A percentile compares a stretch with the other conserved stretches of the same genome.
Conservation (phyloP, 108 stramenopile genomes). For the Skeletonema menzelii region DNA sequence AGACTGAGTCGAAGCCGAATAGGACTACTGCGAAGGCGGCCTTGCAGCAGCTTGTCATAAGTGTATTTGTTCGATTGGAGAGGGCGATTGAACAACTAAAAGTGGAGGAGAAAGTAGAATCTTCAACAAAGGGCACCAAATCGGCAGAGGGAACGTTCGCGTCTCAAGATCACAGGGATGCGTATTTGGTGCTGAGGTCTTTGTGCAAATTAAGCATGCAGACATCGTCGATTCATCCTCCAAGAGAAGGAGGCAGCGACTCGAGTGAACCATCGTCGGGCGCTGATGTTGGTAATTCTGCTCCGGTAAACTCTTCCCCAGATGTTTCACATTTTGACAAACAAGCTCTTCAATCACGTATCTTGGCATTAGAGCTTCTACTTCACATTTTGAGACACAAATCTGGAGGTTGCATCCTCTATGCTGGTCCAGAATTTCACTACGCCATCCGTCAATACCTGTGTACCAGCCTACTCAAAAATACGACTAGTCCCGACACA, state of each 20-base stretch:
- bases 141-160: conserved; percentile 52
- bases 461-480: conserved; percentile 91
- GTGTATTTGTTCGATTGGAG: conserved; percentile 90
- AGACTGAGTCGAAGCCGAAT: conserved; percentile 82
- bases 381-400: conserved; percentile 84
- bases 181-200: conserved; percentile 92
- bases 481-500: conserved; percentile 87
- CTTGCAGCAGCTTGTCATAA: conserved; percentile 90
- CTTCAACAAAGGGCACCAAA: not conserved
- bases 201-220: conserved; percentile 95
- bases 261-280: conserved; percentile 15
- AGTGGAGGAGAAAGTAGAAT: conserved; percentile 17
- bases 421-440: conserved; percentile 83
- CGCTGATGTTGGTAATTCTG: not conserved
- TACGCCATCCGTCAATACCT: conserved; percentile 91
- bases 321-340: conserved; percentile 44
- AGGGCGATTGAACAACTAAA: conserved; percentile 18
- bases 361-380: conserved; percentile 93
- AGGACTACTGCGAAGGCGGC: conserved; percentile 95
- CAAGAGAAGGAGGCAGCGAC: not conserved
- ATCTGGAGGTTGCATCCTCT: conserved; percentile 60
- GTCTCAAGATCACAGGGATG: conserved; percentile 92
- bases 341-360: conserved; percentile 85
- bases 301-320: conserved; percentile 12
- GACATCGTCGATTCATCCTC: conserved; percentile 11